Percentiles rank a stretch among this genome's conserved stretches.
These are phyloP conservation scores for Mucor indicus DNA, from an alignment of 371 early-diverging fungal species.

Conservation along the genomic window DNA sequence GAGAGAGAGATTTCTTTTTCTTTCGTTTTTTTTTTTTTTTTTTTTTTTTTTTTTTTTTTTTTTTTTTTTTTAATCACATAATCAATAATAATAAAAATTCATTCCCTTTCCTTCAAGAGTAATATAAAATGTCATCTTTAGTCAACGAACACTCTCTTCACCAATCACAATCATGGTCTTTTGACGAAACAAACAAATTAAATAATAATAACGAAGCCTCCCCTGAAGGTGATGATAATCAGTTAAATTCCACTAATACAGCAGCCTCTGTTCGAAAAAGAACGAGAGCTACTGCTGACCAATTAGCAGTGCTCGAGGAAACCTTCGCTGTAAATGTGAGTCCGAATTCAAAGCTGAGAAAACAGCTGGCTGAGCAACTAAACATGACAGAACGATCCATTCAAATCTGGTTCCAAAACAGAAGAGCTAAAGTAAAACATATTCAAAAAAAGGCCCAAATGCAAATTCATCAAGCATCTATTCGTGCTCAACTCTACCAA, in stretches of 20 bases:
- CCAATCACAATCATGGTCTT: constrained; percentile 4
- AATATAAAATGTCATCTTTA: constrained; percentile 4
- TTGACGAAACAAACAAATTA: too few relatives aligned
- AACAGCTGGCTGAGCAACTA: constrained; percentile 80
- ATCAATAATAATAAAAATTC: too few relatives aligned
- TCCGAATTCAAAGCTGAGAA: constrained; percentile 81
- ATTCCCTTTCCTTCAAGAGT: not conserved
- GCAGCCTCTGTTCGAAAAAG: constrained; percentile 49
- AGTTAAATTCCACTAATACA: constrained; percentile 5
- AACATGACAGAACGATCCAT: constrained; percentile 92
- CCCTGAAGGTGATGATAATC: constrained; percentile 1
- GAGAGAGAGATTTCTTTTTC: too few relatives aligned
- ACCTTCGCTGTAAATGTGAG: constrained; percentile 70
- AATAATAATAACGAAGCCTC: too few relatives aligned
- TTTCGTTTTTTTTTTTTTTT: too few relatives aligned
- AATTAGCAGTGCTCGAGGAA: constrained; percentile 73
- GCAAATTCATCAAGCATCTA: constrained; percentile 37
- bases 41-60: too few relatives aligned
- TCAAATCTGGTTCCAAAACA: constrained; percentile 99
- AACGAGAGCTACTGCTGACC: constrained; percentile 73
- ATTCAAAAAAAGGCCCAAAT: constrained; percentile 59
- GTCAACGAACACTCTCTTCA: constrained; percentile 1
- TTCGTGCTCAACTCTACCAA: constrained; percentile 27
- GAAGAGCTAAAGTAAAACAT: constrained; percentile 90
- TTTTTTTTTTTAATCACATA: too few relatives aligned